phyloP scores from a whole-genome alignment of 306 rosid genomes.

The Pyrus communis region DNA sequence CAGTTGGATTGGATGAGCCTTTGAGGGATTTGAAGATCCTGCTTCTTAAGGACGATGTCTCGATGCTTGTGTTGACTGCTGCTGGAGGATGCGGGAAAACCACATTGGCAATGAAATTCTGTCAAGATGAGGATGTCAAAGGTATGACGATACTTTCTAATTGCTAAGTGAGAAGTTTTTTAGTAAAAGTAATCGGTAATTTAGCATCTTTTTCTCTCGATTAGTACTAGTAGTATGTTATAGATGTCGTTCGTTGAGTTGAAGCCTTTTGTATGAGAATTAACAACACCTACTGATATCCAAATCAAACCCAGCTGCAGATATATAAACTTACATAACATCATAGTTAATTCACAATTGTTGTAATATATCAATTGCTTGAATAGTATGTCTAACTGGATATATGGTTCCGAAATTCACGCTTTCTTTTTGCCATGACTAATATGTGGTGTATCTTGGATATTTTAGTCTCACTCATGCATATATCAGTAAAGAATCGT shows the following conservation, averaged over 20 bases:
- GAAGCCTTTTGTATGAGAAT: background rate
- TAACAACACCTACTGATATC: background rate
- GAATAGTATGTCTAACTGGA: no score
- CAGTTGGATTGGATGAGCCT: slow-evolving; percentile 45
- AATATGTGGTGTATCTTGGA: no score
- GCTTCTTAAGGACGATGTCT: slow-evolving; percentile 19
- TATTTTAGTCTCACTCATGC: no score
- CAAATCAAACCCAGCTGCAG: background rate
- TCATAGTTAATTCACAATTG: background rate
- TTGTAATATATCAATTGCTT: background rate
- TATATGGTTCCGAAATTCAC: no score
- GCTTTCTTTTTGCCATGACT: no score
- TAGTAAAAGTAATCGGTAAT: background rate
- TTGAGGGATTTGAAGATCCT: slow-evolving; percentile 39
- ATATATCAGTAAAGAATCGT: no score
- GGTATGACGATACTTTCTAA: slow-evolving; percentile 19
- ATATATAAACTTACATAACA: background rate
- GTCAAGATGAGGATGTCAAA: slow-evolving; percentile 40
- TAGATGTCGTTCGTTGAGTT: background rate
- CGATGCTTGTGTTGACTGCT: slow-evolving; percentile 39
- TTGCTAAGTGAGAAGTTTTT: background rate
- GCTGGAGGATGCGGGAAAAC: slow-evolving; percentile 53
- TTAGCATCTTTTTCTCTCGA: background rate
- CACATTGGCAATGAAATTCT: slow-evolving; percentile 36
- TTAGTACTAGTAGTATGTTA: background rate